Base-by-base conservation (phyloP, 2,329 filamentous ascomycete genomes). In the Clarireedia homoeocarpa region DNA sequence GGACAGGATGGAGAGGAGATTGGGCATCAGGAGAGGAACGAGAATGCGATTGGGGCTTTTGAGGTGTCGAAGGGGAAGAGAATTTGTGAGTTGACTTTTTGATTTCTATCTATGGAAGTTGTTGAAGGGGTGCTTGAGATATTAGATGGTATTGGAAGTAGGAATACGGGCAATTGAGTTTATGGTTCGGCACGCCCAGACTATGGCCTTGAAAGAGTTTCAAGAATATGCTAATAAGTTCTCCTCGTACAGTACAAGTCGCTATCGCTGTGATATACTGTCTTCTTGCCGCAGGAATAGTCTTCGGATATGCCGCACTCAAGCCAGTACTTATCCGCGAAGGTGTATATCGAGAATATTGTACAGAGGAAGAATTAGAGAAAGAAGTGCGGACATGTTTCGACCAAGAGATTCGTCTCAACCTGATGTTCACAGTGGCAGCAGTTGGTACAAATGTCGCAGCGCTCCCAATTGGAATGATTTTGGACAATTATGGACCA, bases 381-480 rank as follows among this genome's bases (percentile, higher is more conserved):
- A 67, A 75, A 4, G 74, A 73, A 3, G 72, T 76, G 1, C 72
- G 74, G 56, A 74, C 81, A 17, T 85, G 82, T 66, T 80, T 78
- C 59, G 74, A 76, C 58, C 82, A 85, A 64, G 81, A 82, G 65
- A 81, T 84, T 53, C 78, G 77, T 58, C 78, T 96, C 56, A 96
- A 96, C 70, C 75, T 96, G 62, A 95, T 95, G 88, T 96, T 96
- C 75, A 95, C 90, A 5, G 80, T 91, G 42, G 91, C 91, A 12
- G 91, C 90, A 14, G 90, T 95, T 9, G 87, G 82, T 6, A 95
- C 91, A 40, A 96, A 96, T 66, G 86, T 95, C 12, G 89, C 84
- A 42, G 91, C 91, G 12, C 77, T 96, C 6, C 89, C 91, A 2
- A 84, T 95, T 10, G 91, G 91, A 47, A 88, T 89, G 2, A 86